These are phyloP conservation scores for Kokia cookei DNA, from an alignment of 441 rosid genomes.

Conservation along the genomic window DNA sequence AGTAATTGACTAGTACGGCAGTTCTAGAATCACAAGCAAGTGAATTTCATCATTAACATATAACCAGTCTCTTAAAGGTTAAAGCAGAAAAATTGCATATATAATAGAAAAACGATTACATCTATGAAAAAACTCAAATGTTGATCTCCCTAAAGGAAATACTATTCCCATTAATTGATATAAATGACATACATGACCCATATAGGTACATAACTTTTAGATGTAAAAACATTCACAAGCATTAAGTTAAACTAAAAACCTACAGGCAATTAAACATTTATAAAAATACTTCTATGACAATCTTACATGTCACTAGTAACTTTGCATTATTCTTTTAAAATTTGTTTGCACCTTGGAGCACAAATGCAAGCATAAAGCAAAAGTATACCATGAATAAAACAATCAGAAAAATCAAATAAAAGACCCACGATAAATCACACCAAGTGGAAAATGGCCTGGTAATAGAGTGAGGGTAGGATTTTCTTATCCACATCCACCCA, in stretches of 20 bases:
- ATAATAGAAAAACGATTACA: neutral
- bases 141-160: neutral
- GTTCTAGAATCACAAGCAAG: neutral
- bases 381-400: neutral
- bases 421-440: neutral
- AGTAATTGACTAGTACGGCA: neutral
- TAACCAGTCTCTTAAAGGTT: neutral
- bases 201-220: neutral
- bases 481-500: too few relatives aligned
- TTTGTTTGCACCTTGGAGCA: neutral
- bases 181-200: neutral
- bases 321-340: neutral
- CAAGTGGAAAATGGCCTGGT: too few relatives aligned
- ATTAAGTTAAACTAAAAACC: neutral
- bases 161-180: neutral
- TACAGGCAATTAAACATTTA: neutral
- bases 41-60: neutral
- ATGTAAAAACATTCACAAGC: neutral
- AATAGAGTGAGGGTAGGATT: too few relatives aligned
- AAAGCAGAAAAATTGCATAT: neutral
- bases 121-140: neutral
- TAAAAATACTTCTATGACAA: neutral
- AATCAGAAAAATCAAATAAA: neutral
- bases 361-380: neutral
- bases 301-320: neutral